Percentiles rank a stretch among this genome's conserved stretches.
Evolutionary conservation across 192 early-diverging fungal genomes (phyloP).

Genomic region (Allomyces macrogynus): DNA sequence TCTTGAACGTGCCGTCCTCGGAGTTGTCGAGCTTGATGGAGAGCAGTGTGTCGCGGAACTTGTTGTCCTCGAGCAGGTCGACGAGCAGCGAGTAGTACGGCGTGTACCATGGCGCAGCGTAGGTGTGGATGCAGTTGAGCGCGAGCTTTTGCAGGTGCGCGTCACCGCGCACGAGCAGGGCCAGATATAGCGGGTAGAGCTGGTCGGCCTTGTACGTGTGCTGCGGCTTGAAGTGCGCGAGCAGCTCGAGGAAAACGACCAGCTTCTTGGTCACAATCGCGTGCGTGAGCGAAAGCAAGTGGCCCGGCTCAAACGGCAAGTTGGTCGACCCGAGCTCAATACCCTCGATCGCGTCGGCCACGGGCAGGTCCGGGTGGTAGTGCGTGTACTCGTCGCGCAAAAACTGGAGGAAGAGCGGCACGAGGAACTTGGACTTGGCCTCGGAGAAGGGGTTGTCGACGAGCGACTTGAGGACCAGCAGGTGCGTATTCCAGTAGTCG

Average conservation of each 20-base stretch:
- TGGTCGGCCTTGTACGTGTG: conserved; percentile 23
- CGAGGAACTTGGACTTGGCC: not conserved
- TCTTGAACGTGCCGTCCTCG: conserved; percentile 34
- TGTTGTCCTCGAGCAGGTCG: conserved; percentile 55
- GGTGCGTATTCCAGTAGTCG: conserved; percentile 51
- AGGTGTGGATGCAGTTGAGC: conserved; percentile 65
- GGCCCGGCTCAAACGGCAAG: not conserved
- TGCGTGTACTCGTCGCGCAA: not conserved
- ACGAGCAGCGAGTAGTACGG: conserved; percentile 60
- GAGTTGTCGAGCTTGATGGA: conserved; percentile 41
- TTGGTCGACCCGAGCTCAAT: not conserved
- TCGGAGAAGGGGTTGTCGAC: conserved; percentile 11
- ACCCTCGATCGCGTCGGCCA: not conserved
- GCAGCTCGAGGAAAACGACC: conserved; percentile 30
- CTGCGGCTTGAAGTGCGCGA: conserved; percentile 44
- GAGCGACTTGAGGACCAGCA: conserved; percentile 35
- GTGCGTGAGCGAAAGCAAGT: conserved; percentile 6
- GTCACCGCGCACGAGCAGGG: conserved; percentile 64
- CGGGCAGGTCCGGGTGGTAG: not conserved
- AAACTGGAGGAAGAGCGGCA: not conserved
- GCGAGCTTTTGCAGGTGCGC: conserved; percentile 51
- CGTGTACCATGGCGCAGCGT: conserved; percentile 44
- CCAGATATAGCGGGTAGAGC: conserved; percentile 42
- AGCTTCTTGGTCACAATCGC: conserved; percentile 10
- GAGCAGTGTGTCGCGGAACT: conserved; percentile 79